These are phyloP conservation scores for Pythium periplocum DNA, from an alignment of 352 stramenopile genomes.

Conservation along the genomic window DNA sequence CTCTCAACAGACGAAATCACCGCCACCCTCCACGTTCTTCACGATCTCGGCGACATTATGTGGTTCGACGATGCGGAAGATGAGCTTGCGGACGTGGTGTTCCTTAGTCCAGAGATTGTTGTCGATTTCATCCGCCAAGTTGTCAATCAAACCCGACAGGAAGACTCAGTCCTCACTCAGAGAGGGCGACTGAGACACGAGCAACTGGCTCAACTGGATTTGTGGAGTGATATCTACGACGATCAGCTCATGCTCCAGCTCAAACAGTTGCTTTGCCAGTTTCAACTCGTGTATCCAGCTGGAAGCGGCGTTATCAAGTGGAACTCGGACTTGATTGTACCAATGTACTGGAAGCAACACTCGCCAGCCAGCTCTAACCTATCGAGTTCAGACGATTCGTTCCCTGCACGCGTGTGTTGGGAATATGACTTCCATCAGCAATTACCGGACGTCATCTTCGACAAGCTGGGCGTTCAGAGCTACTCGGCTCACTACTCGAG, in stretches of 20 bases:
- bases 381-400: neutral
- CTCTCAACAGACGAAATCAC: neutral
- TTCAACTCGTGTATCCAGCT: conserved; percentile 1
- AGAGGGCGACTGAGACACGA: neutral
- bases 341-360: neutral
- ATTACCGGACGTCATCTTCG: neutral
- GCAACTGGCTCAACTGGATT: neutral
- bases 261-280: neutral
- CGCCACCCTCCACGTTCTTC: neutral
- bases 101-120: neutral
- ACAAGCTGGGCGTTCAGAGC: neutral
- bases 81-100: neutral
- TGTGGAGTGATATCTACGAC: neutral
- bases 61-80: neutral
- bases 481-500: neutral
- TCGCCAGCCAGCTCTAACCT: no score
- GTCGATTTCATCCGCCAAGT: conserved; percentile 1
- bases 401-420: neutral
- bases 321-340: conserved; percentile 1
- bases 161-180: neutral
- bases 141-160: neutral
- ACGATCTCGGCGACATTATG: neutral
- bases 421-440: neutral
- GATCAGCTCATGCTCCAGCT: neutral
- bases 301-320: neutral